A percentile compares a stretch with the other conserved stretches of the same genome.
These are phyloP conservation scores for Falciphora oryzae DNA, from an alignment of 2,329 filamentous ascomycete genomes.

Conservation along the genomic window DNA sequence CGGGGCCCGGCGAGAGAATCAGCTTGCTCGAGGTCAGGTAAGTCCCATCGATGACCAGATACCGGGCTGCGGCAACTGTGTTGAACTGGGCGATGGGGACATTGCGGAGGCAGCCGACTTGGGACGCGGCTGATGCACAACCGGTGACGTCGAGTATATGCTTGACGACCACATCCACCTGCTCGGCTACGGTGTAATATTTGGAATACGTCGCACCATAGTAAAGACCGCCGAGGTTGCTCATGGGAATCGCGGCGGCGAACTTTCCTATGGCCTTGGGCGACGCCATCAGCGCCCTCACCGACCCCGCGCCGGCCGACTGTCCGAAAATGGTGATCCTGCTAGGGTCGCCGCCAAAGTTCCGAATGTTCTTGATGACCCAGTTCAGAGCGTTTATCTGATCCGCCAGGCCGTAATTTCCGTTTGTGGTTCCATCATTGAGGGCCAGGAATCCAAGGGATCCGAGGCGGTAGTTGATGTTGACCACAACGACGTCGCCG, in stretches of 20 bases:
- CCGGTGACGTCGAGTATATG: constrained; percentile 45
- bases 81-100: constrained; percentile 40
- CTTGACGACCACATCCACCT: constrained; percentile 41
- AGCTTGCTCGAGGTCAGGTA: constrained; percentile 44
- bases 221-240: constrained; percentile 36
- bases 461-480: constrained; percentile 54
- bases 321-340: constrained; percentile 51
- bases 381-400: constrained; percentile 44
- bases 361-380: constrained; percentile 43
- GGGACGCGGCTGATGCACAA: constrained; percentile 42
- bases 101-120: constrained; percentile 47
- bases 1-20: constrained; percentile 34
- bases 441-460: constrained; percentile 55
- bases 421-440: constrained; percentile 36
- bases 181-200: constrained; percentile 51
- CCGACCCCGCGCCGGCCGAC: constrained; percentile 46
- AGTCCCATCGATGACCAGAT: constrained; percentile 52
- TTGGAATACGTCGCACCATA: constrained; percentile 53
- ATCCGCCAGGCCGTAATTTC: constrained; percentile 44
- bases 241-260: constrained; percentile 37
- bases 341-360: constrained; percentile 52
- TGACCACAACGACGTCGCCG: constrained; percentile 53
- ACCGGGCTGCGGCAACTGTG: constrained; percentile 40
- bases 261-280: constrained; percentile 42
- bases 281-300: constrained; percentile 43